A percentile compares a stretch with the other conserved stretches of the same genome.
phyloP scores from a whole-genome alignment of 2,329 filamentous ascomycete genomes.

The Sporothrix euskadiensis region DNA sequence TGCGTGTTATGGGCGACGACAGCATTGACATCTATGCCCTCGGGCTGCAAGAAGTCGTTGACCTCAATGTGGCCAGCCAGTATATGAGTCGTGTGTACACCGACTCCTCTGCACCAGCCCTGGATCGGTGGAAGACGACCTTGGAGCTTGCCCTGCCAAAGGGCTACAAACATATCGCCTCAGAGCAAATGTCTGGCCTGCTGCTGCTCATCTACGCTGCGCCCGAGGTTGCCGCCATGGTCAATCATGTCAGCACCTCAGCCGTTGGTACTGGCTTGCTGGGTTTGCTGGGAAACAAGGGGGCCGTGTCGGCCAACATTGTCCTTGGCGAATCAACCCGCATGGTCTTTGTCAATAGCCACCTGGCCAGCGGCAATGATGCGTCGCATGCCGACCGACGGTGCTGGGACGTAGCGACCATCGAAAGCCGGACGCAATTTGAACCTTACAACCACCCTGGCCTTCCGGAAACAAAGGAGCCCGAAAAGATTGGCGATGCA shows the following conservation, averaged over 20 bases:
- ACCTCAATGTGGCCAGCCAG: constrained; percentile 76
- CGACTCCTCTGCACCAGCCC: constrained; percentile 61
- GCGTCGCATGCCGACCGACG: constrained; percentile 75
- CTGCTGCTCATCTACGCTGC: constrained; percentile 84
- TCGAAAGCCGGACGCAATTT: constrained; percentile 74
- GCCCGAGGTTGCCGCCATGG: constrained; percentile 68
- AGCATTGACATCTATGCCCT: constrained; percentile 88
- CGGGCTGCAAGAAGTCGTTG: constrained; percentile 88
- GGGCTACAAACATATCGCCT: constrained; percentile 74
- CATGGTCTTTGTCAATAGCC: constrained; percentile 86
- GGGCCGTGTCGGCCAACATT: constrained; percentile 77
- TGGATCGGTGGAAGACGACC: constrained; percentile 78
- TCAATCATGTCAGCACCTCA: constrained; percentile 79
- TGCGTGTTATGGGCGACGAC: constrained; percentile 57
- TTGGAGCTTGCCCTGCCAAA: constrained; percentile 71
- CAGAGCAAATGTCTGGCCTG: constrained; percentile 84
- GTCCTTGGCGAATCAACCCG: constrained; percentile 87
- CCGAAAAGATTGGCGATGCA: constrained; percentile 76
- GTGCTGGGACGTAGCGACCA: constrained; percentile 86
- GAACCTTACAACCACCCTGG: constrained; percentile 66
- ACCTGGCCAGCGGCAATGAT: constrained; percentile 85
- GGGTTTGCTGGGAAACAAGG: constrained; percentile 96
- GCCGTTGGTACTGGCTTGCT: constrained; percentile 86
- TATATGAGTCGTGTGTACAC: constrained; percentile 71
- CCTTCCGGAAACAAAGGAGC: constrained; percentile 60